Base-by-base conservation (phyloP, 108 stramenopile species). In the Skeletonema costatum region DNA sequence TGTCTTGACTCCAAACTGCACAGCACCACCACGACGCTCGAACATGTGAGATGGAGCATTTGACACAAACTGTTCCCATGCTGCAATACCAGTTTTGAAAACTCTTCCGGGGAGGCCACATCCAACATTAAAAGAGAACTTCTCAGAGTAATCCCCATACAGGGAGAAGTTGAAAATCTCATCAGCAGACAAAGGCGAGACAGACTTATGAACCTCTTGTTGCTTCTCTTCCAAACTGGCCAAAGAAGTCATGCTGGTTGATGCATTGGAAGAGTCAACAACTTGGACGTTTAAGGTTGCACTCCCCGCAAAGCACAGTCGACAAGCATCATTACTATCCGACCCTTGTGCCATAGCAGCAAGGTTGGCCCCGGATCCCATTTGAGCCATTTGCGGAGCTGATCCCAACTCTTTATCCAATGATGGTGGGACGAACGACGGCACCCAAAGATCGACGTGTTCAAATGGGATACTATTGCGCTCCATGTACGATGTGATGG, bases 1-100 rank as follows among this genome's bases (percentile, higher is more conserved):
- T n/a, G 92, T 96, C 73, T 91, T 93, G 63, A 96, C 81, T 12
- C 92, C 92, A 87, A 93, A 96, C 66, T 96, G 92, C 16, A 75
- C 30, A 3, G 95, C 95, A 7, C 95, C 95, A 46, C 95, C 95
- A 30, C 91, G 87, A 19, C 95, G 82, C 70, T 96, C 95, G 56
- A 96, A 96, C 8, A 90, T 83, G 33, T 82, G 80, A 53, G 75
- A 44, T 9, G 91, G 89, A 9, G 92, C 91, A 56, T 92, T 89
- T 11, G 85, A 66, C 7, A 96, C 83, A 38, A 75, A 80, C 68
- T 93, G 92, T 60, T 93, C 92, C 95, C 95, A 96, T 25, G 90
- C 80, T 7, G 88, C 75, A 33, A 81, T 53, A 5, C 90, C 90
- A 29, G 74, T 68, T 33, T 83, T 67, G 60, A 90, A 93, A 13